phyloP scores from a whole-genome alignment of 2,329 filamentous ascomycete species.

The Lithohypha guttulata region DNA sequence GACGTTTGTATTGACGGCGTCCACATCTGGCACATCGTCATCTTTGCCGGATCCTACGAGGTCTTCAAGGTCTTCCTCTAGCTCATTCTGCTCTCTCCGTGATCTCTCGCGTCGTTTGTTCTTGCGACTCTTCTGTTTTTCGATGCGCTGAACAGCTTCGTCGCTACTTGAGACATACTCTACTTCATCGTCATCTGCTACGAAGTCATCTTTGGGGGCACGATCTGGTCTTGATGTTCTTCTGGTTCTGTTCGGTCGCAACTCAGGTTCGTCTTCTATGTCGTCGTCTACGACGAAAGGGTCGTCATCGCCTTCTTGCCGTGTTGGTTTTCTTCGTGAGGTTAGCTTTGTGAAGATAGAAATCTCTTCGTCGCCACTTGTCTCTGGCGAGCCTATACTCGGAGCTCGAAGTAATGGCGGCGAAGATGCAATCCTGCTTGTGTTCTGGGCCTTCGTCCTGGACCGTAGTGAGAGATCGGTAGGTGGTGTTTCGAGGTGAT shows the following conservation, averaged over 20 bases:
- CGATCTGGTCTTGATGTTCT: slow-evolving; percentile 22
- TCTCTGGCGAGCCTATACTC: slow-evolving; percentile 21
- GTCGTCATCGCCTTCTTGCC: slow-evolving; percentile 22
- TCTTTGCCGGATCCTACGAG: slow-evolving; percentile 34
- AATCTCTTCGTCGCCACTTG: slow-evolving; percentile 25
- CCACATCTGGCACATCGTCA: slow-evolving; percentile 2
- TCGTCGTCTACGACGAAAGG: slow-evolving; percentile 22
- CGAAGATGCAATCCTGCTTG: too few species aligned
- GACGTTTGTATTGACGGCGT: slow-evolving; percentile 24
- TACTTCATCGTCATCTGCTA: slow-evolving; percentile 22
- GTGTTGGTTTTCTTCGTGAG: slow-evolving; percentile 12
- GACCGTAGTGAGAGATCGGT: background rate
- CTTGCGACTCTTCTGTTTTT: background rate
- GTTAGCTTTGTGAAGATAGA: slow-evolving; percentile 15
- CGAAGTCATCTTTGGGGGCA: slow-evolving; percentile 21
- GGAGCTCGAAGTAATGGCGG: too few species aligned
- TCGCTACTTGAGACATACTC: slow-evolving; percentile 17
- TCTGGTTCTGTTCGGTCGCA: slow-evolving; percentile 15
- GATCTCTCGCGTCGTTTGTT: slow-evolving; percentile 6
- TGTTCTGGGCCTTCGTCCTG: too few species aligned
- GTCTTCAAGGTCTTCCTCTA: slow-evolving; percentile 36
- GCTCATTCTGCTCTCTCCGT: slow-evolving; percentile 30
- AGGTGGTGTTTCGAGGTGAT: slow-evolving; percentile 1
- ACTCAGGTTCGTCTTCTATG: background rate
- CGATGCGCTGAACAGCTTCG: background rate